These are phyloP conservation scores for Neopestalotiopsis sp. DNA, from an alignment of 2,329 filamentous ascomycete genomes.

Conservation along the genomic window DNA sequence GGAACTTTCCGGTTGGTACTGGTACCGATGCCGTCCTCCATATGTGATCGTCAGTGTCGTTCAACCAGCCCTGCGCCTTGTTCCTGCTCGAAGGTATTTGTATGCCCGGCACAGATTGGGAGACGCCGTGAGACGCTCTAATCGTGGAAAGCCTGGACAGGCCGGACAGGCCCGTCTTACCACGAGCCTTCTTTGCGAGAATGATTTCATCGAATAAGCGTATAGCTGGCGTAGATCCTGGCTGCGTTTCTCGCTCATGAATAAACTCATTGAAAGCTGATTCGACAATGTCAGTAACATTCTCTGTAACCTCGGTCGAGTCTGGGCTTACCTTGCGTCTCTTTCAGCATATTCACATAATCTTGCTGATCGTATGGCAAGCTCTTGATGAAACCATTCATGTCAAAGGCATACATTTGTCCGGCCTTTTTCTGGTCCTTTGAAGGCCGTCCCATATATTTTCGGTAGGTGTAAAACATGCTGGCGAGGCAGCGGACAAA, in stretches of 20 bases:
- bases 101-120: constrained; percentile 43
- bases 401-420: constrained; percentile 68
- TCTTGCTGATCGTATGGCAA: constrained; percentile 70
- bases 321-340: constrained; percentile 63
- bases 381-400: constrained; percentile 68
- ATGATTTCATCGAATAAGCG: constrained; percentile 86
- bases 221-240: constrained; percentile 66
- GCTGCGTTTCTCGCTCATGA: constrained; percentile 74
- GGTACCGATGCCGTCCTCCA: constrained; percentile 74
- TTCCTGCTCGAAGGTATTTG: constrained; percentile 38
- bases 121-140: constrained; percentile 58
- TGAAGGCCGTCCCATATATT: constrained; percentile 62
- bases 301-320: background rate
- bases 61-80: constrained; percentile 65
- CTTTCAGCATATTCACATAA: constrained; percentile 66
- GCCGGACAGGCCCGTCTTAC: constrained; percentile 68
- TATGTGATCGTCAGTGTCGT: constrained; percentile 77
- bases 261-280: constrained; percentile 82
- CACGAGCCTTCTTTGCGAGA: constrained; percentile 73
- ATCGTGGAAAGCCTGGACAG: constrained; percentile 66
- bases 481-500: constrained; percentile 71
- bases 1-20: constrained; percentile 64
- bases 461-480: constrained; percentile 69
- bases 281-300: constrained; percentile 25
- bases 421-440: constrained; percentile 65